These are phyloP conservation scores for Aspergillus chevalieri DNA, from an alignment of 2,329 filamentous ascomycete species.

Conservation along the genomic window DNA sequence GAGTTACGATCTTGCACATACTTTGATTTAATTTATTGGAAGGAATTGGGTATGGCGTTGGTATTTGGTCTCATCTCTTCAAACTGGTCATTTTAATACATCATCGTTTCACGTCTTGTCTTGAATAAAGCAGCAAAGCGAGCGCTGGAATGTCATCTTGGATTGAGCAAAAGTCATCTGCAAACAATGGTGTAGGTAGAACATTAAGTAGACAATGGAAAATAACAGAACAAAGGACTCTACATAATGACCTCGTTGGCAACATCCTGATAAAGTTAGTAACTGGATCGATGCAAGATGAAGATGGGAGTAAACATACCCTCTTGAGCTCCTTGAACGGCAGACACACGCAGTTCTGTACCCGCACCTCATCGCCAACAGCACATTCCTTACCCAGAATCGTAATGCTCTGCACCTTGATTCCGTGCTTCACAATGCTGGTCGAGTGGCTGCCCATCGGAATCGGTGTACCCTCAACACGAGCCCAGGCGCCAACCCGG, in stretches of 20 bases:
- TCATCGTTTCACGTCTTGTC: neutral
- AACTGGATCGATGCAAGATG: neutral
- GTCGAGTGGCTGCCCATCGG: conserved; percentile 83
- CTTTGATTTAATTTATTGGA: neutral
- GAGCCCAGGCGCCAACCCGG: conserved; percentile 93
- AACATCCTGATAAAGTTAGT: conserved; percentile 25
- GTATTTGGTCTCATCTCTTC: neutral
- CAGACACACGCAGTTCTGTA: conserved; percentile 96
- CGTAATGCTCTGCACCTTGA: conserved; percentile 98
- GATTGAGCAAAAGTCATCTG: neutral
- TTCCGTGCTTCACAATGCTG: conserved; percentile 92
- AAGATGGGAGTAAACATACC: conserved; percentile 49
- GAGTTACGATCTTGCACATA: conserved; percentile 8
- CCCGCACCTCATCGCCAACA: conserved; percentile 87
- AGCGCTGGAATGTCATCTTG: neutral
- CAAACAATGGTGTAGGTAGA: neutral
- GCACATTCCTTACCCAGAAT: conserved; percentile 94
- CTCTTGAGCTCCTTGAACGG: conserved; percentile 98
- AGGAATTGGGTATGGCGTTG: neutral
- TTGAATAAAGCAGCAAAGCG: neutral
- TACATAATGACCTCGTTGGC: conserved; percentile 78
- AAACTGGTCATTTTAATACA: neutral
- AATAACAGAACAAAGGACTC: conserved; percentile 16
- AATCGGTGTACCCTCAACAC: conserved; percentile 90
- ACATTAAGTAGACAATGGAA: neutral